Conservation (phyloP, 2,329 filamentous ascomycete species). For the Trichothecium sympodiale region DNA sequence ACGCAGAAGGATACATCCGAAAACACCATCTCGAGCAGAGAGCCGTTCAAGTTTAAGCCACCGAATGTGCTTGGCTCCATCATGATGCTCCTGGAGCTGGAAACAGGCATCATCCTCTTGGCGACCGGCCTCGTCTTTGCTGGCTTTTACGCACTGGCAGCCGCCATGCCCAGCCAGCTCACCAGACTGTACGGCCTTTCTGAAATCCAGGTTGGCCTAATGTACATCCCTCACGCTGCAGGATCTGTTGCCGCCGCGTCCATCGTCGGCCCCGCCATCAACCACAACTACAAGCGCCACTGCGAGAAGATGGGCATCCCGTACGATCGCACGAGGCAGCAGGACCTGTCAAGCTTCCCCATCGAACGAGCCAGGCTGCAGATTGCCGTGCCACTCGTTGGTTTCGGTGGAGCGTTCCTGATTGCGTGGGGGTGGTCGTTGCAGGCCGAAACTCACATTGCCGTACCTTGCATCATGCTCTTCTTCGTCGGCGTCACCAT, state of each 20-base stretch:
- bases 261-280: conserved; percentile 43
- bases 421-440: conserved; percentile 43
- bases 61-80: conserved; percentile 30
- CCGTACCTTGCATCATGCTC: conserved; percentile 34
- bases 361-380: conserved; percentile 38
- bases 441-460: conserved; percentile 27
- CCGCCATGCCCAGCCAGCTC: conserved; percentile 33
- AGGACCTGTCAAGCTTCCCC: conserved; percentile 24
- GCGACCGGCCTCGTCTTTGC: conserved; percentile 26
- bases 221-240: conserved; percentile 38
- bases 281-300: conserved; percentile 55
- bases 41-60: conserved; percentile 21
- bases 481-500: conserved; percentile 35
- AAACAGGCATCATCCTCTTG: conserved; percentile 31
- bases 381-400: conserved; percentile 32
- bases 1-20: conserved; percentile 1
- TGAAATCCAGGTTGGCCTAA: conserved; percentile 41
- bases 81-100: conserved; percentile 27
- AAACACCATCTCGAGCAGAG: conserved; percentile 19
- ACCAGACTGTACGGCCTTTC: conserved; percentile 45
- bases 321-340: conserved; percentile 33
- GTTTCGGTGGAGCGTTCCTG: conserved; percentile 34
- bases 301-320: conserved; percentile 36
- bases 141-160: conserved; percentile 36
- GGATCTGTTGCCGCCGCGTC: conserved; percentile 36